Evolutionary conservation across 179 eudicot genomes (phyloP).

Genomic region (Beta macrorhiza): DNA sequence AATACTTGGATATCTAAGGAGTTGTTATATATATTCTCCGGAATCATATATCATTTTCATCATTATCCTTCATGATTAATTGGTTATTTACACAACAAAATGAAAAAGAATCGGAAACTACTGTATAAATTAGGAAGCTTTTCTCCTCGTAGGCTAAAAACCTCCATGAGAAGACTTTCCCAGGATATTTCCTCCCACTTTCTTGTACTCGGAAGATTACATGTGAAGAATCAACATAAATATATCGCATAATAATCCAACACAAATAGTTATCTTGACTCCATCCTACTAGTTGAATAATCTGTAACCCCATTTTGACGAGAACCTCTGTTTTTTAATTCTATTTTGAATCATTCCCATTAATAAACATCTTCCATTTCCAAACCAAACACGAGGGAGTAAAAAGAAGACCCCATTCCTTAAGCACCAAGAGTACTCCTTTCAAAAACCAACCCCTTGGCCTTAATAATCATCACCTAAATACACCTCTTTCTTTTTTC

Average conservation of each 20-base stretch:
- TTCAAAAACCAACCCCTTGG: too few species aligned
- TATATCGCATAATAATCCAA: background rate
- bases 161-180: background rate
- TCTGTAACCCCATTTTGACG: slow-evolving; percentile 16
- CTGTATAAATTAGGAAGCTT: background rate
- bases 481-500: too few species aligned
- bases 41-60: too few species aligned
- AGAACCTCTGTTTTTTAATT: background rate
- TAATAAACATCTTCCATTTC: background rate
- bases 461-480: background rate
- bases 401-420: background rate
- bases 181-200: slow-evolving; percentile 11
- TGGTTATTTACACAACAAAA: too few species aligned
- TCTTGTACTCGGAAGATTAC: background rate
- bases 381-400: background rate
- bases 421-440: background rate
- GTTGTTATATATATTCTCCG: too few species aligned
- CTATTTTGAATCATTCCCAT: background rate
- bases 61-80: too few species aligned
- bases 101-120: background rate
- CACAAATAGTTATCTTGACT: background rate
- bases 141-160: background rate
- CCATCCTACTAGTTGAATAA: slow-evolving; percentile 16
- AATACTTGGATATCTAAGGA: too few species aligned
- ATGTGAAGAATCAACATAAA: background rate